Percentiles rank a stretch among this genome's conserved stretches.
phyloP scores from a whole-genome alignment of 2,329 filamentous ascomycete genomes.

The Aspergillus sp. region DNA sequence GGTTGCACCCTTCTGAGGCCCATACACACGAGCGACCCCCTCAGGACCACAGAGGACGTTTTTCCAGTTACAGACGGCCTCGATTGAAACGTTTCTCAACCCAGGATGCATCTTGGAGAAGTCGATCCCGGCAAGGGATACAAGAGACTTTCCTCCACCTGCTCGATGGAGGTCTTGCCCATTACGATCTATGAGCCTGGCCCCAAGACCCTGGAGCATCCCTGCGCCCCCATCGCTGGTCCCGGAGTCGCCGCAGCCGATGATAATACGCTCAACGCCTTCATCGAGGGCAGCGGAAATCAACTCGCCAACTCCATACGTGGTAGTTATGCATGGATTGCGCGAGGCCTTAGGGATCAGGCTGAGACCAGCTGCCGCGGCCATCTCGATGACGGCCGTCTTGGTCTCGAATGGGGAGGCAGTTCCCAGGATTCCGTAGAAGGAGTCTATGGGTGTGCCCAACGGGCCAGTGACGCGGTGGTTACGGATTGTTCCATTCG shows the following conservation, averaged over 20 bases:
- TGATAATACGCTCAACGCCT: conserved; percentile 48
- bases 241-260: conserved; percentile 57
- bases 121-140: conserved; percentile 40
- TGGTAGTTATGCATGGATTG: conserved; percentile 52
- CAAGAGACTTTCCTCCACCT: conserved; percentile 43
- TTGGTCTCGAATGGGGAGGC: conserved; percentile 12
- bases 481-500: conserved; percentile 41
- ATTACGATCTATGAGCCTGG: conserved; percentile 41
- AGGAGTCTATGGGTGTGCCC: conserved; percentile 43
- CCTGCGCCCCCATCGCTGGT: conserved; percentile 56
- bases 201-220: conserved; percentile 56
- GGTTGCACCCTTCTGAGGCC: conserved; percentile 54
- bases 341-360: conserved; percentile 48
- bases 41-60: conserved; percentile 52
- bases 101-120: conserved; percentile 41
- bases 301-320: conserved; percentile 53
- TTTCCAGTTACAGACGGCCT: conserved; percentile 54
- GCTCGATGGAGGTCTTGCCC: conserved; percentile 41
- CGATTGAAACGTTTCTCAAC: conserved; percentile 42
- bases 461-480: conserved; percentile 48
- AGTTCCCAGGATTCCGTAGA: conserved; percentile 47
- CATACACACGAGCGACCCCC: conserved; percentile 53
- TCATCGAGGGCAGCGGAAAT: conserved; percentile 48
- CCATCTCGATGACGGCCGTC: conserved; percentile 55
- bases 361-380: conserved; percentile 53